phyloP scores from a whole-genome alignment of 2,329 filamentous ascomycete species.

The Botrytis elliptica region DNA sequence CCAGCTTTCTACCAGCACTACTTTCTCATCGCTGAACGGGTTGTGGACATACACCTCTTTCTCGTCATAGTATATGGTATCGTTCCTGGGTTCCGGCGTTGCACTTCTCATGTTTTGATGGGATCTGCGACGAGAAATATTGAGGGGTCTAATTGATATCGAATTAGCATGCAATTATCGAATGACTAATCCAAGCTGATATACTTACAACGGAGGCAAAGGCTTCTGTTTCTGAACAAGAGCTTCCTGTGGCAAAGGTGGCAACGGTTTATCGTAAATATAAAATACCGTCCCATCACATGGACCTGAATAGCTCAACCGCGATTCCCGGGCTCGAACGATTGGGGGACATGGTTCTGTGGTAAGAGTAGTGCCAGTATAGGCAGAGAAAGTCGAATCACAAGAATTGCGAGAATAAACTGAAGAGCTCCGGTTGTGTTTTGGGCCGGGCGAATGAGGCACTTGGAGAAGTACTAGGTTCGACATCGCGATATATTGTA shows the following conservation, averaged over 20 bases:
- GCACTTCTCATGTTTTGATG: background rate
- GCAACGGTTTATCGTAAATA: slow-evolving; percentile 20
- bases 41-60: slow-evolving; percentile 16
- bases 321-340: background rate
- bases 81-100: background rate
- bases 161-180: background rate
- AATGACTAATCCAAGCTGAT: background rate
- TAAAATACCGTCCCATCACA: slow-evolving; percentile 19
- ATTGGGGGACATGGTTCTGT: background rate
- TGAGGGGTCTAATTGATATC: background rate
- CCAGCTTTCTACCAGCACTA: background rate
- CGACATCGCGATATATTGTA: background rate
- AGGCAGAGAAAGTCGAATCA: slow-evolving; percentile 6
- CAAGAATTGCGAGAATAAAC: slow-evolving; percentile 16
- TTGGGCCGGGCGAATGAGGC: background rate
- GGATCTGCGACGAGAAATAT: background rate
- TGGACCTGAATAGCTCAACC: background rate
- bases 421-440: slow-evolving; percentile 11
- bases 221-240: slow-evolving; percentile 8
- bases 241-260: slow-evolving; percentile 15
- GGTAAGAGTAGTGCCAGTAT: background rate
- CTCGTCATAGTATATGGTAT: slow-evolving; percentile 8
- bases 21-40: slow-evolving; percentile 18
- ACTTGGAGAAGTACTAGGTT: background rate
- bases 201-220: slow-evolving; percentile 14